A percentile compares a stretch with the other conserved stretches of the same genome.
Evolutionary conservation across 441 rosid genomes (phyloP).

Genomic region (Croton laevigatus): DNA sequence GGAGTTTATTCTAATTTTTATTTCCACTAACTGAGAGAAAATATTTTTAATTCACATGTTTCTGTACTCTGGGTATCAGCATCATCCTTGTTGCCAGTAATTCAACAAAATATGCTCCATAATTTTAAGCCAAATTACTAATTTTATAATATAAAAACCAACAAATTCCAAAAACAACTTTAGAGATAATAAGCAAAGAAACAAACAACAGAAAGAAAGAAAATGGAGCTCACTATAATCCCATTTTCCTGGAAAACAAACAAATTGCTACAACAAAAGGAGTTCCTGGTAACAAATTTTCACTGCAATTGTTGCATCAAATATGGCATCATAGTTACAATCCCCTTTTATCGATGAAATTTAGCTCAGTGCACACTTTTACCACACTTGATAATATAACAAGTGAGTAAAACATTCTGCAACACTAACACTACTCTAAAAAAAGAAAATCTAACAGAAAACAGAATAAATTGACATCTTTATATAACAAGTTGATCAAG

Average conservation of each 20-base stretch:
- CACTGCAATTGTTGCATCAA: not conserved
- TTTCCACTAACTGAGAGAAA: conserved; percentile 7
- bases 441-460: not conserved
- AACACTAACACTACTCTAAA: not conserved
- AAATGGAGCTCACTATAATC: not conserved
- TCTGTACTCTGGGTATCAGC: conserved; percentile 4
- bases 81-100: conserved; percentile 7
- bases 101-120: conserved; percentile 16
- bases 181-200: not conserved
- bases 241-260: not conserved
- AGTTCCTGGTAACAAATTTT: not conserved
- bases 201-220: not conserved
- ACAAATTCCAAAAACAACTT: conserved; percentile 12
- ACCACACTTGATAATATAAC: not conserved
- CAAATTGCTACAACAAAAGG: not conserved
- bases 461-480: conserved; percentile 1
- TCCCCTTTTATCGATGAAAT: not conserved
- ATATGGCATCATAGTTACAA: not conserved
- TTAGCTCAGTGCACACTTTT: not conserved
- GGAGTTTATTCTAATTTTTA: conserved; percentile 21
- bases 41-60: conserved; percentile 11
- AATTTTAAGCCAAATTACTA: not conserved
- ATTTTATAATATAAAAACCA: not conserved
- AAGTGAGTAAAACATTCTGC: not conserved
- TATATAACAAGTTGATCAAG: not conserved